Evolutionary conservation across 2,329 filamentous ascomycete genomes (phyloP).

Genomic region (Mycogone perniciosa): DNA sequence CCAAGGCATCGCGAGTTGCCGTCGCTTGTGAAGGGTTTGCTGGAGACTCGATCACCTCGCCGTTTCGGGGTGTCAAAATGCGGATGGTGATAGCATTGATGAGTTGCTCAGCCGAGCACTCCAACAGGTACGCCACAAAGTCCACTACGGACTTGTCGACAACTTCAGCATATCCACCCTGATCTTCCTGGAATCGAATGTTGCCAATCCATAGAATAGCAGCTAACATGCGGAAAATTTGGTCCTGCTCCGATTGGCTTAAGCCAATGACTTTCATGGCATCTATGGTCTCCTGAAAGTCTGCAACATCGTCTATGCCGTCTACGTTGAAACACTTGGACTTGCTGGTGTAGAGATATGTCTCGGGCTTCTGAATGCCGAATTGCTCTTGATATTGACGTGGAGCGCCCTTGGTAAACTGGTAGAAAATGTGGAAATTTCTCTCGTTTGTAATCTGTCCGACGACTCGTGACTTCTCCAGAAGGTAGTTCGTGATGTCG

Average conservation of each 20-base stretch:
- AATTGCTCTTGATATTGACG: conserved; percentile 79
- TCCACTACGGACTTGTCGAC: conserved; percentile 86
- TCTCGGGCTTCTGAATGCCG: conserved; percentile 84
- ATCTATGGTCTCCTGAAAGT: conserved; percentile 83
- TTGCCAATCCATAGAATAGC: conserved; percentile 93
- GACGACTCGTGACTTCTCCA: conserved; percentile 92
- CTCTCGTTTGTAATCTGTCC: conserved; percentile 93
- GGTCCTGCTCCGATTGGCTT: conserved; percentile 80
- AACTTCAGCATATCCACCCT: conserved; percentile 81
- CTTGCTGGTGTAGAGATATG: conserved; percentile 87
- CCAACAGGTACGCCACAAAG: conserved; percentile 88
- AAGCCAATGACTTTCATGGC: conserved; percentile 95
- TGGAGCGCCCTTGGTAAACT: conserved; percentile 94
- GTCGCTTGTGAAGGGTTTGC: conserved; percentile 81
- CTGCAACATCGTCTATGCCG: conserved; percentile 84
- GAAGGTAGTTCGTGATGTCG: conserved; percentile 95
- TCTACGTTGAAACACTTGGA: conserved; percentile 94
- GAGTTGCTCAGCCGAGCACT: conserved; percentile 74
- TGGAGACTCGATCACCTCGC: conserved; percentile 65
- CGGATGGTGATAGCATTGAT: conserved; percentile 85
- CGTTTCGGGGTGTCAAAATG: conserved; percentile 64
- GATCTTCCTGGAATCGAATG: conserved; percentile 82
- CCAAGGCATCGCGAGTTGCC: conserved; percentile 81
- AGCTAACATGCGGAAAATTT: conserved; percentile 92
- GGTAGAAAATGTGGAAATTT: conserved; percentile 99